Conservation (phyloP, 2,329 filamentous ascomycete genomes). For the Alternaria arborescens region DNA sequence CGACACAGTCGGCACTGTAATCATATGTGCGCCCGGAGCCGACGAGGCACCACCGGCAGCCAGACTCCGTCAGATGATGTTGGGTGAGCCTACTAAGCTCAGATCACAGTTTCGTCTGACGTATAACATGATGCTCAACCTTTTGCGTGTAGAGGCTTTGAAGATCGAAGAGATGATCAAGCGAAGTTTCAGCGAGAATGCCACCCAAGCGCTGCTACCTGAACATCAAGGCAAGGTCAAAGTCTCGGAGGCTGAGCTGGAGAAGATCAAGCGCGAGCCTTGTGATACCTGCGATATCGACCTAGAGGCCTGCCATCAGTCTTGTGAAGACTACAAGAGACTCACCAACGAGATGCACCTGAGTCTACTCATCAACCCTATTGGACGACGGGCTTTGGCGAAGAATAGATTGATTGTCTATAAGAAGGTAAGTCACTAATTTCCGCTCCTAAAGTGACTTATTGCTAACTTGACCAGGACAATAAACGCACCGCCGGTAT, state of each 20-base stretch:
- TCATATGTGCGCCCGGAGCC: conserved; percentile 81
- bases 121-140: conserved; percentile 99
- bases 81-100: conserved; percentile 93
- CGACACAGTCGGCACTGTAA: conserved; percentile 91
- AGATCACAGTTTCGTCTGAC: conserved; percentile 95
- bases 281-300: conserved; percentile 84
- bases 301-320: conserved; percentile 81
- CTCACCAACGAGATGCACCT: conserved; percentile 84
- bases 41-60: conserved; percentile 89
- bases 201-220: conserved; percentile 90
- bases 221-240: conserved; percentile 97
- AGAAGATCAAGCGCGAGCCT: conserved; percentile 84
- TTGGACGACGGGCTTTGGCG: conserved; percentile 81
- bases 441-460: conserved; percentile 19
- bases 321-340: conserved; percentile 79
- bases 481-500: conserved; percentile 84
- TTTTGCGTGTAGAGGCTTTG: conserved; percentile 91
- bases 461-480: conserved; percentile 60
- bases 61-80: conserved; percentile 89
- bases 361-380: conserved; percentile 77
- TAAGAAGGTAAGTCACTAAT: conserved; percentile 61
- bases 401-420: conserved; percentile 82
- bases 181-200: conserved; percentile 97
- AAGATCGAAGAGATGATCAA: conserved; percentile 99
- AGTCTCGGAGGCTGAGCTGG: conserved; percentile 87